phyloP scores from a whole-genome alignment of 2,329 filamentous ascomycete genomes.

The Didymellaceae sp. region DNA sequence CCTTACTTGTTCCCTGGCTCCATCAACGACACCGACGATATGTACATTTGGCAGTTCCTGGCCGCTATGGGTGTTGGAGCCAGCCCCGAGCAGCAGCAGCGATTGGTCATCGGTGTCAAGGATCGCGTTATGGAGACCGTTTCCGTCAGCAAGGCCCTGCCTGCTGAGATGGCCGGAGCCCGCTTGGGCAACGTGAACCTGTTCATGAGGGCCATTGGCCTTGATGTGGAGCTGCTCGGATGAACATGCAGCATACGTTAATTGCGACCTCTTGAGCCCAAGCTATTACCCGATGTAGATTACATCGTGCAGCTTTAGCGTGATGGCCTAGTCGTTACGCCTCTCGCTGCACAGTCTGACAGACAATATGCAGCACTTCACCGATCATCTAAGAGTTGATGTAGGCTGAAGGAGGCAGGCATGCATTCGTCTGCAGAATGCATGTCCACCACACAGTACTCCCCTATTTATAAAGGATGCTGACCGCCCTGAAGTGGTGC shows the following conservation, averaged over 20 bases:
- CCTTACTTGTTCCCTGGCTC: conserved; percentile 88
- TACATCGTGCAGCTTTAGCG: not conserved
- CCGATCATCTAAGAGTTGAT: not conserved
- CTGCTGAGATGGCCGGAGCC: conserved; percentile 81
- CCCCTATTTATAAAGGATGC: conserved; percentile 20
- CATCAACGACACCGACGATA: conserved; percentile 89
- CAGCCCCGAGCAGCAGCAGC: conserved; percentile 91
- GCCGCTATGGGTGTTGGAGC: conserved; percentile 94
- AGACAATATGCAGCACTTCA: conserved; percentile 1
- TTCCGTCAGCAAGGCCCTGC: conserved; percentile 83
- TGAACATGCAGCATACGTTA: conserved; percentile 42
- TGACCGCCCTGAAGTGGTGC: conserved; percentile 17
- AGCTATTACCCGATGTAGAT: not conserved
- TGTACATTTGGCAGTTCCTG: conserved; percentile 98
- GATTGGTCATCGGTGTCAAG: conserved; percentile 93
- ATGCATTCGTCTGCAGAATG: conserved; percentile 5
- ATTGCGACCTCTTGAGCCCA: conserved; percentile 1
- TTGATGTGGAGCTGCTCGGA: conserved; percentile 84
- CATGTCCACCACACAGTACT: conserved; percentile 19
- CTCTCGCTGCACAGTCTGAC: conserved; percentile 1
- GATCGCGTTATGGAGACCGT: conserved; percentile 98
- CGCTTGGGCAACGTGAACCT: conserved; percentile 92
- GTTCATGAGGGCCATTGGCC: conserved; percentile 98
- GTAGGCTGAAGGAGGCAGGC: conserved; percentile 2
- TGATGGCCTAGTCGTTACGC: not conserved